Evolutionary conservation across 2,329 filamentous ascomycete genomes (phyloP), one percentile per base, ranked within the genome.

Genomic region (Sclerotinia sclerotiorum): DNA sequence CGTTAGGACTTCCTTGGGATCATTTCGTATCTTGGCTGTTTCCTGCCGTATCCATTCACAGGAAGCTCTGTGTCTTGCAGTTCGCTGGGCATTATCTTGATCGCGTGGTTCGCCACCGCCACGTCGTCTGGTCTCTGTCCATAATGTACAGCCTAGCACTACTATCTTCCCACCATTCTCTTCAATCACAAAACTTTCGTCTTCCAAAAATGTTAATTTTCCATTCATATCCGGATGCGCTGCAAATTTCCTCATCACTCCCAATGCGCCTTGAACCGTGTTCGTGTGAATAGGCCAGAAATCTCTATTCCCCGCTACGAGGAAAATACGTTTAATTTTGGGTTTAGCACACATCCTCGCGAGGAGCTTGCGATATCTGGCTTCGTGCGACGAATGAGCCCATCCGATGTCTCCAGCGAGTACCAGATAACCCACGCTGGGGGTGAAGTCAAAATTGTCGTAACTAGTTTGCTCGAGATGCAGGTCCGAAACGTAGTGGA

Each of bases 401-500:
- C 27, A 17, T 21, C 54, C 54, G 39, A 49, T 67, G 21, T 61
- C 54, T 1, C 55, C 64, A 2, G 44, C 55, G 19, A 61, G 64
- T 2, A 67, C 52, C 19, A 67, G 42, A 44, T 67, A 61, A 3
- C 3, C 5, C 27, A 24, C 55, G 27, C 32, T 58, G 5, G 64
- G 42, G 0, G 2, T 19, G 3, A 61, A 52, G 44, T 67, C 55
- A 46, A 58, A 67, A 39, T 8, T 24, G 3, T 32, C 7, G 42
- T 67, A 67, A 15, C 1, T 27, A 7, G 44, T 58, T n/a, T 60
- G 64, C 19, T 61, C 64, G 3, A 67, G 64, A 51, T 67, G 55
- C 15, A 67, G 21, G 51, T 67, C 55, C 7, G 64, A 67, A 13
- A 61, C 11, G 17, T 67, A 67, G 24, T 67, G 64, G 35, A 67